phyloP scores from a whole-genome alignment of 768 basidiomycete species.

The Collybiopsis luxurians region DNA sequence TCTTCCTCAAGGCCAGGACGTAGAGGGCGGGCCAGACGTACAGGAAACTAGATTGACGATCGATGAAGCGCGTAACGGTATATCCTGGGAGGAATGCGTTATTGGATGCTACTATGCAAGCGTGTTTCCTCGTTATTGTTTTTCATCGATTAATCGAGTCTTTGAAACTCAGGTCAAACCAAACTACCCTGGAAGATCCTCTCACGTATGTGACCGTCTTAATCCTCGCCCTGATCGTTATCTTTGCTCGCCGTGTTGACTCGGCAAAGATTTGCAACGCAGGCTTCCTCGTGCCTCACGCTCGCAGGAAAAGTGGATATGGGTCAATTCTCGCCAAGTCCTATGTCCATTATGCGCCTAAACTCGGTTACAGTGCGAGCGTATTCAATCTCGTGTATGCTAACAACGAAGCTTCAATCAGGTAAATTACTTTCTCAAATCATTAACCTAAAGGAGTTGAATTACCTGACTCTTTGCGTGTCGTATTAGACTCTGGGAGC shows the following conservation, averaged over 20 bases:
- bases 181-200: conserved; percentile 88
- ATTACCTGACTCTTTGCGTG: neutral
- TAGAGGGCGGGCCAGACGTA: conserved; percentile 16
- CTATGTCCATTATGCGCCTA: conserved; percentile 79
- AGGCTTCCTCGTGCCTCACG: conserved; percentile 77
- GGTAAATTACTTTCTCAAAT: conserved; percentile 28
- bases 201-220: conserved; percentile 63
- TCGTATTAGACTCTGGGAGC: conserved; percentile 74
- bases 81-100: conserved; percentile 66
- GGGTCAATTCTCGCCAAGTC: conserved; percentile 74
- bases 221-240: neutral
- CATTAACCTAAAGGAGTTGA: neutral
- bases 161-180: conserved; percentile 79
- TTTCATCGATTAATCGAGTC: too few species aligned
- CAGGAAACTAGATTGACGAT: conserved; percentile 28
- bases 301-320: conserved; percentile 61
- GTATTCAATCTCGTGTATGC: conserved; percentile 93
- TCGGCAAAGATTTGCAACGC: conserved; percentile 30
- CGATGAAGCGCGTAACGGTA: conserved; percentile 42
- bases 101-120: conserved; percentile 80
- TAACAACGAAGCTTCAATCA: conserved; percentile 74
- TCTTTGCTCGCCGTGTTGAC: neutral
- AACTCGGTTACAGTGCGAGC: conserved; percentile 71
- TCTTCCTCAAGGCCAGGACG: conserved; percentile 15
- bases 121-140: conserved; percentile 10